Percentiles rank a stretch among this genome's conserved stretches.
Conservation (phyloP, 164 flowering plant species). For the Vitis rotundifolia region DNA sequence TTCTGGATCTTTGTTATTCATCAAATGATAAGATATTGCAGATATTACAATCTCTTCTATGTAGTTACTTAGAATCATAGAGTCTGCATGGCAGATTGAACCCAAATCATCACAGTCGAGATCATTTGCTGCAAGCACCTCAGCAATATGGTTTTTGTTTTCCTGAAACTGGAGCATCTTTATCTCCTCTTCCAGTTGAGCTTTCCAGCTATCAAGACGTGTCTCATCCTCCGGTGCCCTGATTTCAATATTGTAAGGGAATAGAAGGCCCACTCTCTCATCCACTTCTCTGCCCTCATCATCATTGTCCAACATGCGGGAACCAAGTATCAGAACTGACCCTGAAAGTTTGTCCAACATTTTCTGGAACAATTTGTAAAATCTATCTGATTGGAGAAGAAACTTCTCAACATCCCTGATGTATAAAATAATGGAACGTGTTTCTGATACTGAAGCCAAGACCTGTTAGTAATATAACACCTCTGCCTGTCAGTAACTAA, state of each 20-base stretch:
- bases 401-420: constrained; percentile 46
- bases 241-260: constrained; percentile 48
- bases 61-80: constrained; percentile 37
- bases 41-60: constrained; percentile 46
- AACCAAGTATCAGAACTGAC: constrained; percentile 43
- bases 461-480: constrained; percentile 29
- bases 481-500: not conserved
- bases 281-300: constrained; percentile 36
- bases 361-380: constrained; percentile 36
- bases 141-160: constrained; percentile 51
- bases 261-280: constrained; percentile 31
- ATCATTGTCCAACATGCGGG: constrained; percentile 31
- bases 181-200: constrained; percentile 50
- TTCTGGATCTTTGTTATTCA: constrained; percentile 41
- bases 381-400: constrained; percentile 36
- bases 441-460: constrained; percentile 38
- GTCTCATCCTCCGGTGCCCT: constrained; percentile 47
- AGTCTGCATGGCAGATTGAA: constrained; percentile 45
- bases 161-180: constrained; percentile 42
- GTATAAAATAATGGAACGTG: constrained; percentile 38
- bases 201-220: constrained; percentile 42
- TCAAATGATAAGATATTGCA: constrained; percentile 41
- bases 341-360: constrained; percentile 43
- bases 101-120: constrained; percentile 51
- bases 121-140: constrained; percentile 52